Base-by-base conservation (phyloP, 768 basidiomycete species). In the Tephrocybe sp. region DNA sequence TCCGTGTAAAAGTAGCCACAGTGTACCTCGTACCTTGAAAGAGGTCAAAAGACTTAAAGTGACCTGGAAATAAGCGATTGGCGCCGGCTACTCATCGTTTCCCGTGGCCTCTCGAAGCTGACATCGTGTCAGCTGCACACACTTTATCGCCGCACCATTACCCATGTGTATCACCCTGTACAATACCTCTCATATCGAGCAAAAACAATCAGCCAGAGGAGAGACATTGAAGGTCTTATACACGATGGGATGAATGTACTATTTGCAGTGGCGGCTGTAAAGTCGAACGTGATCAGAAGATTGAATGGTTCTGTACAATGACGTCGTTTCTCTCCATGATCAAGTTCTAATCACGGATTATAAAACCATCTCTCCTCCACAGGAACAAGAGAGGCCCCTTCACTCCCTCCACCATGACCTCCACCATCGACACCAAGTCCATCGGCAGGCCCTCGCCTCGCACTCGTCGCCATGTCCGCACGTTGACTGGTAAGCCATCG, bases 401-500 rank as follows among this genome's bases (percentile, higher is more conserved):
- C 51, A 49, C 53, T 42, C 55, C 46, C 47, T 48, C 48, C 42
- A 63, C 63, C 60, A 86, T 86, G 85, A 85, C 84, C 54, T 83
- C 84, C 54, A 75, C 77, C 41, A 76, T 86, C 61, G 86, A 88
- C 64, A 75, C 83, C 26, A 71, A 80, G 57, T 69, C 77, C 21
- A 88, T 88, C 38, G 86, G 86, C n/a, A 80, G 69, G 62, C 77
- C 81, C n/a, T 70, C 66, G 8, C 42, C 42, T 30, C 72, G 78
- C 32, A 74, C 80, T 20, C 77, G 85, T 54, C 77, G 81, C 53
- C 88, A 89, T 71, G 84, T 86, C 46, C 78, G 88, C 40, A 80
- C 86, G 20, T 71, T 86, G 46, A 87, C 85, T 11, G 80, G 86
- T 84, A 57, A 45, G 67, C 51, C 36, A 36, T 23, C 11, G 53